Conservation (phyloP, 306 rosid genomes). For the Quercus alba region DNA sequence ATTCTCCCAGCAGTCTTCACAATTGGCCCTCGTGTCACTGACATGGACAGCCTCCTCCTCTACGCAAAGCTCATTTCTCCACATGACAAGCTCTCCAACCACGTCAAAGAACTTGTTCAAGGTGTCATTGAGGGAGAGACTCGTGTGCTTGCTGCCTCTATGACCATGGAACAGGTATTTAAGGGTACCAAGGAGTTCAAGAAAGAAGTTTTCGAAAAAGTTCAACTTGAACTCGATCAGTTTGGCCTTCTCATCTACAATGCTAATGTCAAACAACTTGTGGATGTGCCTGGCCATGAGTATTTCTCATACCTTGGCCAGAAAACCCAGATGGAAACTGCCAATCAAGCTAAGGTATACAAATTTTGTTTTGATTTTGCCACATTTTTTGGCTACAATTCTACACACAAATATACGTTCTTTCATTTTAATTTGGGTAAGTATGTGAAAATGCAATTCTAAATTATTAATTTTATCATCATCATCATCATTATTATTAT, state of each 20-base stretch:
- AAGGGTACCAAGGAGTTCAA: conserved; percentile 44
- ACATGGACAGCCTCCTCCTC: conserved; percentile 24
- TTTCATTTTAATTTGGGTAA: no score
- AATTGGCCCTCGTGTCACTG: conserved; percentile 50
- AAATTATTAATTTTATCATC: no score
- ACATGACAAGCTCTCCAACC: conserved; percentile 35
- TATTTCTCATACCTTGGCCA: conserved; percentile 66
- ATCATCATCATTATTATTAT: no score
- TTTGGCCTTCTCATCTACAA: conserved; percentile 64
- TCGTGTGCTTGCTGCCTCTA: conserved; percentile 57
- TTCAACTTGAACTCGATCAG: conserved; percentile 56
- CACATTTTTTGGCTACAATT: no score
- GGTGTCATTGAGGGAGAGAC: conserved; percentile 70
- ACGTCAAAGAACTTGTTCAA: conserved; percentile 37
- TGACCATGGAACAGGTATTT: conserved; percentile 54
- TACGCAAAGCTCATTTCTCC: conserved; percentile 45
- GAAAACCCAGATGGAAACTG: conserved; percentile 68
- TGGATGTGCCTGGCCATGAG: conserved; percentile 57
- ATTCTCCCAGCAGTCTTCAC: conserved; percentile 63
- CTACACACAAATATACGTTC: no score
- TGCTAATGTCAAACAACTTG: conserved; percentile 59
- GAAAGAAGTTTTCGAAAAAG: conserved; percentile 51
- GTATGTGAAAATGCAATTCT: no score
- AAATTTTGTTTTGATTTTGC: background rate
- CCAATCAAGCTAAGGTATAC: conserved; percentile 45